Evolutionary conservation across 2,329 filamentous ascomycete genomes (phyloP).

Genomic region (Epichloe aotearoae): DNA sequence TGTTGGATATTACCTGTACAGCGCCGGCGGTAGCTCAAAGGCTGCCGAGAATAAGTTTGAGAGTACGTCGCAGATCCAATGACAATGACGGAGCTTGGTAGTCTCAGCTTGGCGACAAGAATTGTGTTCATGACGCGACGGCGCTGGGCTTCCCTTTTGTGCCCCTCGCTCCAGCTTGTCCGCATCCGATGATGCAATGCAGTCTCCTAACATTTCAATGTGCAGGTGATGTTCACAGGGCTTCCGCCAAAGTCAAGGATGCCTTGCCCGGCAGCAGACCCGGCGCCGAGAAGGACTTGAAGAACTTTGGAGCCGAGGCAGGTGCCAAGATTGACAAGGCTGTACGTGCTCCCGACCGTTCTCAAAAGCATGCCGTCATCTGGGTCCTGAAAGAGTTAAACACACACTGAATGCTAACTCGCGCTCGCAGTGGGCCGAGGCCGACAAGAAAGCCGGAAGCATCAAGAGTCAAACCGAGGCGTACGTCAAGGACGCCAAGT

Average conservation of each 20-base stretch:
- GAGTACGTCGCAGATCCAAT: conserved; percentile 34
- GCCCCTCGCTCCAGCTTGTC: not conserved
- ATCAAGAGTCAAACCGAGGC: conserved; percentile 48
- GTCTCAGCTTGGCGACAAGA: not conserved
- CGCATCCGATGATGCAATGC: not conserved
- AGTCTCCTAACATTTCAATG: not conserved
- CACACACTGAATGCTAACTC: not conserved
- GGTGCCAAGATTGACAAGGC: conserved; percentile 55
- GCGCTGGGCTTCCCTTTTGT: not conserved
- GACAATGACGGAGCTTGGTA: not conserved
- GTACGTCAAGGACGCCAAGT: conserved; percentile 48
- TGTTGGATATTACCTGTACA: conserved; percentile 84
- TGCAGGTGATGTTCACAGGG: conserved; percentile 64
- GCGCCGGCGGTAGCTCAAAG: conserved; percentile 66
- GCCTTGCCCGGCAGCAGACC: conserved; percentile 50
- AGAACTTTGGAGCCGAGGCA: conserved; percentile 30
- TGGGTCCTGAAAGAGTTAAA: too few relatives aligned
- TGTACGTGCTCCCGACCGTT: conserved; percentile 36
- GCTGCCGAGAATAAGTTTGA: conserved; percentile 78
- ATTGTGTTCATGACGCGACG: not conserved
- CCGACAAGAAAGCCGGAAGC: conserved; percentile 47
- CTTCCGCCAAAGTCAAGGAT: conserved; percentile 51
- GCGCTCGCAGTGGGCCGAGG: conserved; percentile 31
- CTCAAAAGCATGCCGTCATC: not conserved
- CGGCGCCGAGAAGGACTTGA: conserved; percentile 51